Base-by-base conservation (phyloP, 352 stramenopile species). In the Pythium rhizo-oryzae region DNA sequence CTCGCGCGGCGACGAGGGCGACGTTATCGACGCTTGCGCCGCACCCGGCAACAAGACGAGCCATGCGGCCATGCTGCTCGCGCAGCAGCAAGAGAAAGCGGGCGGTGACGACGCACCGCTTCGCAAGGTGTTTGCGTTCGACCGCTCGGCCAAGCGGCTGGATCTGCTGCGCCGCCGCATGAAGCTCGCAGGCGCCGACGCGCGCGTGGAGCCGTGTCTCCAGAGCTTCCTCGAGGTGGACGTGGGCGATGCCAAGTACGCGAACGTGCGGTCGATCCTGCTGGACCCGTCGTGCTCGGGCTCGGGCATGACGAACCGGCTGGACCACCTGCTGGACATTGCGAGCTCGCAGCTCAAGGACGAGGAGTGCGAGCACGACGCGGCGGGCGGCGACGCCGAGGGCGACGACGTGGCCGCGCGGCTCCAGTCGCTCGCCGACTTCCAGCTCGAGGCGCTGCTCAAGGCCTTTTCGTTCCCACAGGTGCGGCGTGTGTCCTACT, bases 31-130 rank as follows among this genome's bases (percentile, higher is more conserved):
- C 78, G 97, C 97, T 7, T 99, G 97, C 72, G 96, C 97, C 8
- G 97, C 98, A 18, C 98, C 98, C 11, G 98, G 98, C 18, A 99
- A 99, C 81, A 99, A 99, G 80, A 99, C 98, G 19, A 98, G 91
- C 73, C 97, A 99, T 78, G 78, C 98, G 16, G 97, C 97, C 15
- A 94, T 98, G 64, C 77, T 98, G 23, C 51, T 99, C 12, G 59
- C 76, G 23, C 77, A 84, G 54, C 78, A 91, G 85, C 28, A 33
- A 33, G 28, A 33, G 28, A 33, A 33, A 33, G 28, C 28, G 28
- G 28, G 6, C 28, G 89, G 85, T 64, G 71, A 71, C 43, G 25
- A 55, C 43, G 71, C 88, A 35, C 18, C 33, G 8, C 28, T 33
- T 2, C 89, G 84, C 56, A 92, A 89, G 53, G 92, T 99, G 46